Evolutionary conservation across 345 rosid species (phyloP), one percentile per base, ranked within the genome.

Genomic region (Gossypium mustelinum): DNA sequence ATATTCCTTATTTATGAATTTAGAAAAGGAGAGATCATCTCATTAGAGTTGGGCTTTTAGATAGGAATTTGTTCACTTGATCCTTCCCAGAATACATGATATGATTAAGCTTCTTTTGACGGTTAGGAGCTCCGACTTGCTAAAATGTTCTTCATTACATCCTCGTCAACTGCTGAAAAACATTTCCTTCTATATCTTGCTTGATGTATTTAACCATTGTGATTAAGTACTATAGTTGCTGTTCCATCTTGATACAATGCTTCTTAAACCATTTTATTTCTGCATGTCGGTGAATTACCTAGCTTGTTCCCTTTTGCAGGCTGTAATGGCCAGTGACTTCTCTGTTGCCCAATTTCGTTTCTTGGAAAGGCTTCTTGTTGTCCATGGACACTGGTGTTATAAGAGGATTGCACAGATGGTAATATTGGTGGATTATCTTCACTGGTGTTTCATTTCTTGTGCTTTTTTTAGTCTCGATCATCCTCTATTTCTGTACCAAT

Each of bases 301-400:
- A 70, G 61, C 43, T 60, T 17, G 61, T 68, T 27, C 41, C 45
- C 75, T 56, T 76, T 75, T 77, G 75, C 87, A 96, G 99, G 99
- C 99, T 76, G 99, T 95, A 73, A 95, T 95, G 99, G 97, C 99
- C 64, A 93, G 99, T 81, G 99, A 95, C 80, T 93, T 95, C 83
- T 86, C 99, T 9, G 87, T 95, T 70, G 94, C 97, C 22, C 99
- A 95, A 82, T 95, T 95, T 72, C 93, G 93, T 62, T 95, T 89
- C 79, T 82, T 95, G 84, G 98, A 95, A 86, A 90, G 98, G 77
- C 93, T 95, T 74, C 86, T 95, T 22, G 98, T 95, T 17, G 98
- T 95, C 73, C 99, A 95, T 80, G 99, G 99, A 75, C 99, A 95
- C 82, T 95, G 99, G 99, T 95, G 99, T 82, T 95, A 95, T 86